Conservation (phyloP, 1,284 basidiomycete species). For the Ustilago xerochloae region DNA sequence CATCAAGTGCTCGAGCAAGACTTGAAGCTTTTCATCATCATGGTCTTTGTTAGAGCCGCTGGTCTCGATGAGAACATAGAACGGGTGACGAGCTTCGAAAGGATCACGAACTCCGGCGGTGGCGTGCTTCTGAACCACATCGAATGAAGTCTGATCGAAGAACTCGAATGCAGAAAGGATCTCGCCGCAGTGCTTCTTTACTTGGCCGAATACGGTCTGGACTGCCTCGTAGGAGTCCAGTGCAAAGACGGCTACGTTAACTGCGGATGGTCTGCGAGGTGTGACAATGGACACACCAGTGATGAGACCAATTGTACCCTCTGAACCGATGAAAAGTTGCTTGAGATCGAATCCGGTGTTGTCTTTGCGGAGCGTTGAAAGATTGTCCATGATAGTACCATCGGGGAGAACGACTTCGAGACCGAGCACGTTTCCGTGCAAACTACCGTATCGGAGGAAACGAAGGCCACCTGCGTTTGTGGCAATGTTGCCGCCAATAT, state of each 20-base stretch:
- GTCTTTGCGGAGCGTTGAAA: constrained; percentile 82
- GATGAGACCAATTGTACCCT: constrained; percentile 94
- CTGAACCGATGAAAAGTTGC: constrained; percentile 97
- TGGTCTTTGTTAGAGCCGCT: constrained; percentile 93
- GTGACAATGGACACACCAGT: constrained; percentile 95
- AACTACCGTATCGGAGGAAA: constrained; percentile 90
- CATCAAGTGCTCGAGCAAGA: constrained; percentile 83
- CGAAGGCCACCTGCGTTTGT: constrained; percentile 98
- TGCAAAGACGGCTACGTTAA: constrained; percentile 73
- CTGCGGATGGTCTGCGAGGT: constrained; percentile 79
- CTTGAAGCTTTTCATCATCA: constrained; percentile 94
- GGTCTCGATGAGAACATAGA: constrained; percentile 90
- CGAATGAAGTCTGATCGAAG: constrained; percentile 88
- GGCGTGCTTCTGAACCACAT: constrained; percentile 75
- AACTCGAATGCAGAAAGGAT: constrained; percentile 98
- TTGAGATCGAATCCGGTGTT: constrained; percentile 99
- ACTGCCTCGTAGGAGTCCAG: constrained; percentile 73
- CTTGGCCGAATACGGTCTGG: constrained; percentile 73
- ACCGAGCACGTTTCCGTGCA: constrained; percentile 96
- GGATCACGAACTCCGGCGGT: constrained; percentile 72
- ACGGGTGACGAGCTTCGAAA: constrained; percentile 61
- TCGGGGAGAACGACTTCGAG: constrained; percentile 96
- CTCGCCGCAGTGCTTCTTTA: constrained; percentile 82
- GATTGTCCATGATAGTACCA: constrained; percentile 76
- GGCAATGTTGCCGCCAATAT: constrained; percentile 96